Evolutionary conservation across 164 flowering plant species (phyloP).

Genomic region (Chimonanthus salicifolius): DNA sequence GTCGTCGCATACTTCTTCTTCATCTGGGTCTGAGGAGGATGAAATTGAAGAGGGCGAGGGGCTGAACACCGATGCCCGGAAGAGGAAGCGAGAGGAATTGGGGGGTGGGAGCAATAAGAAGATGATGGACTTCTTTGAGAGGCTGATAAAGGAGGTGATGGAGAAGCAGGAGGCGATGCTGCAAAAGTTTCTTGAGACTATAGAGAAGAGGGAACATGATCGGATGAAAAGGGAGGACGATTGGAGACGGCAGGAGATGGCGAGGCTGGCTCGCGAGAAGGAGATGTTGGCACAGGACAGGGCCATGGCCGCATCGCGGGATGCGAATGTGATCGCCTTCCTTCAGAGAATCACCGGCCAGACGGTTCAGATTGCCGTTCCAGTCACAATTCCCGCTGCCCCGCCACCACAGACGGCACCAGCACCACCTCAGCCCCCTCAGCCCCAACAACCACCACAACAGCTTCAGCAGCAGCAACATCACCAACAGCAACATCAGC

Average conservation of each 20-base stretch:
- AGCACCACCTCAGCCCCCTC: constrained; percentile 11
- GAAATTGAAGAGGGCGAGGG: neutral
- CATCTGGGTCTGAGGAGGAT: constrained; percentile 13
- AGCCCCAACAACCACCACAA: constrained; percentile 12
- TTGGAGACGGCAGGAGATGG: constrained; percentile 73
- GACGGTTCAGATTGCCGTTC: constrained; percentile 21
- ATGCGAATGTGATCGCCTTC: constrained; percentile 59
- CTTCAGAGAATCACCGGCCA: constrained; percentile 65
- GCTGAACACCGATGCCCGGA: constrained; percentile 19
- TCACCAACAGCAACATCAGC: constrained; percentile 14
- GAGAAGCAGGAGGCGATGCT: constrained; percentile 68
- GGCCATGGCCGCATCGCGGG: constrained; percentile 53
- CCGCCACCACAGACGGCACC: constrained; percentile 5
- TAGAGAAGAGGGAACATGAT: constrained; percentile 72
- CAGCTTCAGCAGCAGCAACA: constrained; percentile 14
- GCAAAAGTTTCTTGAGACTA: constrained; percentile 50
- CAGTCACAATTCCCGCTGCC: constrained; percentile 10
- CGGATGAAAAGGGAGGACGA: constrained; percentile 65
- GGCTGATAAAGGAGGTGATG: constrained; percentile 63
- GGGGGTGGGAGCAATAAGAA: constrained; percentile 19
- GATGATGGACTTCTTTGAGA: constrained; percentile 58
- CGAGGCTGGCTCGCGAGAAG: constrained; percentile 47
- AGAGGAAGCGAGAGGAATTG: constrained; percentile 28
- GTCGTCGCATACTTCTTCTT: constrained; percentile 42
- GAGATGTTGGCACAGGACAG: constrained; percentile 61